Conservation (phyloP, 148 eudicot species). For the Fallopia convolvulus region DNA sequence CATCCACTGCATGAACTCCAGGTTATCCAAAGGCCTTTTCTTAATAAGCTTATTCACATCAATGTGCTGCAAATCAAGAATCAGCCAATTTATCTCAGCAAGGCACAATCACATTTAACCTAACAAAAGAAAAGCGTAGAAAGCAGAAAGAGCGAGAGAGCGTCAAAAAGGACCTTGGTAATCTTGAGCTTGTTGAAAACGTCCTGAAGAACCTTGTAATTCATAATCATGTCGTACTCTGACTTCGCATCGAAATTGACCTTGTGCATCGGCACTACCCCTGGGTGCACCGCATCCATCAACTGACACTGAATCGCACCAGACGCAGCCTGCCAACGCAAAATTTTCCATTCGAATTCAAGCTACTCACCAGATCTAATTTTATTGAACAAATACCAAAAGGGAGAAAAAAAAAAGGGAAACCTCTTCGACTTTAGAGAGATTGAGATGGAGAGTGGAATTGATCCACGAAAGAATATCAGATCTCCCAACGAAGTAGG, state of each 20-base stretch:
- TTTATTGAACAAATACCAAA: neutral
- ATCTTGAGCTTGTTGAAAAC: constrained; percentile 86
- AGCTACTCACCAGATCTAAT: neutral
- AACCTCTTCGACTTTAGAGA: constrained; percentile 95
- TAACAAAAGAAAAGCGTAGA: neutral
- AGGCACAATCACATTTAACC: neutral
- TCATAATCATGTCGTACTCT: constrained; percentile 91
- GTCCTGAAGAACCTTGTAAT: constrained; percentile 90
- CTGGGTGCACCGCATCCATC: constrained; percentile 86
- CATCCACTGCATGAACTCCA: constrained; percentile 99
- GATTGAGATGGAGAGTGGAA: constrained; percentile 70
- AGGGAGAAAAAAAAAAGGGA: neutral
- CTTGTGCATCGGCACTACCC: constrained; percentile 85
- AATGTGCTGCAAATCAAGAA: constrained; percentile 47
- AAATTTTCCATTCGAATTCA: neutral
- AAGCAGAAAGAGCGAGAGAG: neutral
- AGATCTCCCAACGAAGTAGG: constrained; percentile 86
- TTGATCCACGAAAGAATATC: constrained; percentile 90
- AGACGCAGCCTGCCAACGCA: constrained; percentile 52
- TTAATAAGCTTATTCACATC: constrained; percentile 89
- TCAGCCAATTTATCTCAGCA: neutral
- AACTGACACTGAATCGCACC: constrained; percentile 95
- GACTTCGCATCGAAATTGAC: constrained; percentile 89
- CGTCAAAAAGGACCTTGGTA: constrained; percentile 39
- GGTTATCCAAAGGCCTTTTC: constrained; percentile 78